Percentiles rank a stretch among this genome's conserved stretches.
These are phyloP conservation scores for Dichotomocladium elegans DNA, from an alignment of 371 early-diverging fungal species.

Conservation along the genomic window DNA sequence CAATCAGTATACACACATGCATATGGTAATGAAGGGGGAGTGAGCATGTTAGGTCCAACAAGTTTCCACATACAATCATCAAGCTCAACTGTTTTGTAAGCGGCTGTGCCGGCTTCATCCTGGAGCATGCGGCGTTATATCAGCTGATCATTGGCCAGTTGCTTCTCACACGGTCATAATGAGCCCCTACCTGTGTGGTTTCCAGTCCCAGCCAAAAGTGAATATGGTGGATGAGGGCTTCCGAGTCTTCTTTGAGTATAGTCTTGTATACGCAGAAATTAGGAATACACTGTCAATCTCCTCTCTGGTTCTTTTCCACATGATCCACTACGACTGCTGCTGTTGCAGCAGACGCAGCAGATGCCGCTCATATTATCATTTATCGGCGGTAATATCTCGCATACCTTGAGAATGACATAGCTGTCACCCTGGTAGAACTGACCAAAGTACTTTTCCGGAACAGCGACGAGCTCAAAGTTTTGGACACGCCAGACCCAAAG, in stretches of 20 bases:
- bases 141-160: too few relatives aligned
- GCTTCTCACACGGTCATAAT: constrained; percentile 5
- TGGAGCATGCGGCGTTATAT: too few relatives aligned
- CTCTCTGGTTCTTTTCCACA: too few relatives aligned
- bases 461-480: constrained; percentile 65
- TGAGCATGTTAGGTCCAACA: too few relatives aligned
- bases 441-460: constrained; percentile 64
- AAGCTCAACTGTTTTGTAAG: constrained; percentile 87
- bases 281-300: too few relatives aligned
- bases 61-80: constrained; percentile 77
- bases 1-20: neutral
- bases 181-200: constrained; percentile 43
- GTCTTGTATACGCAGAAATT: constrained; percentile 13
- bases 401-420: constrained; percentile 76
- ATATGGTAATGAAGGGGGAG: neutral
- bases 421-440: constrained; percentile 78
- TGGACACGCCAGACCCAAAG: constrained; percentile 82
- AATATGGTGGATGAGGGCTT: constrained; percentile 66
- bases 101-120: constrained; percentile 87
- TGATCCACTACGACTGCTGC: too few relatives aligned
- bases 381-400: too few relatives aligned
- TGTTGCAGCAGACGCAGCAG: too few relatives aligned
- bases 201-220: constrained; percentile 86
- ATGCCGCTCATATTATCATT: too few relatives aligned
- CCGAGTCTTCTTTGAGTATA: constrained; percentile 58